phyloP scores from a whole-genome alignment of 2,329 filamentous ascomycete genomes.

The Camillea tinctor region DNA sequence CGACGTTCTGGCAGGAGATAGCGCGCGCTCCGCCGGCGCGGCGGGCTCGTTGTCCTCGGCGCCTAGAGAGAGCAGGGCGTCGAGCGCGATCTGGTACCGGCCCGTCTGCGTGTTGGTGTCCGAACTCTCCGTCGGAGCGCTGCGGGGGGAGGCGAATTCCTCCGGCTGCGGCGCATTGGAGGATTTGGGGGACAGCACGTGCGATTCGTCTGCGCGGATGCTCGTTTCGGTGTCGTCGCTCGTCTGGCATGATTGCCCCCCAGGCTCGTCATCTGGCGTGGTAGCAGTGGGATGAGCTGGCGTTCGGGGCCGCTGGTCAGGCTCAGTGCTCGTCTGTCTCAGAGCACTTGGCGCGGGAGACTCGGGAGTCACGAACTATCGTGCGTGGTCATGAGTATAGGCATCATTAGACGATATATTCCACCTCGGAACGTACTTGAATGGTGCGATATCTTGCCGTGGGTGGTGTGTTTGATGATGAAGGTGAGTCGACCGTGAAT shows the following conservation, averaged over 20 bases:
- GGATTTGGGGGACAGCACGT: neutral
- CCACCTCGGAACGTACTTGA: neutral
- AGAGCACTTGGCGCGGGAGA: neutral
- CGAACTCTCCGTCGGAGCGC: neutral
- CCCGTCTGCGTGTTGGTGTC: conserved; percentile 3
- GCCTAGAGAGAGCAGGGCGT: conserved; percentile 35
- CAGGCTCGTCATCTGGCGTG: neutral
- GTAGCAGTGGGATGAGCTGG: neutral
- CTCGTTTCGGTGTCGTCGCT: neutral
- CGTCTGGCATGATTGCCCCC: neutral
- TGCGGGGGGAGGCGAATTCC: neutral
- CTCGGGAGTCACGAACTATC: neutral
- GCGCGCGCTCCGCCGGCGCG: neutral
- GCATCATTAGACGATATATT: neutral
- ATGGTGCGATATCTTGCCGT: neutral
- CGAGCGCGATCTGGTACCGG: conserved; percentile 35
- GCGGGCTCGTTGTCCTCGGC: conserved; percentile 14
- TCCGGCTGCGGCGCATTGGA: neutral
- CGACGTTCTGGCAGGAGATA: neutral
- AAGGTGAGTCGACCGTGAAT: conserved; percentile 34
- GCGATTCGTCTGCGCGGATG: neutral
- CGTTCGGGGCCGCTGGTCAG: neutral
- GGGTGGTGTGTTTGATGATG: neutral
- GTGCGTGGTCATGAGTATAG: neutral
- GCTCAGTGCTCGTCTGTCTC: neutral